Conservation (phyloP, 768 basidiomycete species). For the Pisolithus albus region DNA sequence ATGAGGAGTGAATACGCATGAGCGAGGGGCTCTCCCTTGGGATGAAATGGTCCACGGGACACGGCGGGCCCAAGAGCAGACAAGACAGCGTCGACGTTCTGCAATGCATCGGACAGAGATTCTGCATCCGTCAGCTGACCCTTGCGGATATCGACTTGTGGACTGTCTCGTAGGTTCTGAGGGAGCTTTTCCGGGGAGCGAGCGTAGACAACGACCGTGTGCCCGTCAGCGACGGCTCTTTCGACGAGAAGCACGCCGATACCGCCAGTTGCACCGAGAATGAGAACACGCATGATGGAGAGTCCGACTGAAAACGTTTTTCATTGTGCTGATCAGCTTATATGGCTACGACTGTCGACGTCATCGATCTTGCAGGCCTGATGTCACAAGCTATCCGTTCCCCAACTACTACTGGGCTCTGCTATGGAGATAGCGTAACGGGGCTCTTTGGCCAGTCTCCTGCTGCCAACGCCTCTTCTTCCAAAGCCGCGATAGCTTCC, state of each 20-base stretch:
- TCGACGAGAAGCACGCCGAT: slow-evolving; percentile 51
- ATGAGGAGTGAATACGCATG: slow-evolving; percentile 52
- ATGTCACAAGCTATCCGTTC: too few relatives aligned
- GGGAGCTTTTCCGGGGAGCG: slow-evolving; percentile 61
- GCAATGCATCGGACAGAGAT: slow-evolving; percentile 44
- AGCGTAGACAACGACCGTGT: slow-evolving; percentile 53
- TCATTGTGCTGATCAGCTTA: neutral
- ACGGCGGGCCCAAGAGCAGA: slow-evolving; percentile 57
- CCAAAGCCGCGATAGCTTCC: slow-evolving; percentile 40
- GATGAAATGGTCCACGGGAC: slow-evolving; percentile 34
- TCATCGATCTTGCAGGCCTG: too few relatives aligned
- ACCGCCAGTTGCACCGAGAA: slow-evolving; percentile 68
- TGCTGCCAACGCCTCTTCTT: slow-evolving; percentile 36
- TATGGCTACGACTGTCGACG: neutral
- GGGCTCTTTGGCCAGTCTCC: slow-evolving; percentile 36
- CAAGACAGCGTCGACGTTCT: slow-evolving; percentile 54
- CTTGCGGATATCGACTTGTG: slow-evolving; percentile 42
- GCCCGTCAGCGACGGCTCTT: slow-evolving; percentile 40
- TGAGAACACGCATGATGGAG: slow-evolving; percentile 45
- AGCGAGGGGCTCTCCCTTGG: slow-evolving; percentile 51
- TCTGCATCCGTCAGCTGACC: slow-evolving; percentile 51
- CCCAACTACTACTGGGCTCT: too few relatives aligned
- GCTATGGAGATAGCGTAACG: neutral
- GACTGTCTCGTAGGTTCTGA: slow-evolving; percentile 37
- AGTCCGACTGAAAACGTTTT: neutral